Evolutionary conservation across 768 basidiomycete species (phyloP).

Genomic region (Russula griseocarnosa): DNA sequence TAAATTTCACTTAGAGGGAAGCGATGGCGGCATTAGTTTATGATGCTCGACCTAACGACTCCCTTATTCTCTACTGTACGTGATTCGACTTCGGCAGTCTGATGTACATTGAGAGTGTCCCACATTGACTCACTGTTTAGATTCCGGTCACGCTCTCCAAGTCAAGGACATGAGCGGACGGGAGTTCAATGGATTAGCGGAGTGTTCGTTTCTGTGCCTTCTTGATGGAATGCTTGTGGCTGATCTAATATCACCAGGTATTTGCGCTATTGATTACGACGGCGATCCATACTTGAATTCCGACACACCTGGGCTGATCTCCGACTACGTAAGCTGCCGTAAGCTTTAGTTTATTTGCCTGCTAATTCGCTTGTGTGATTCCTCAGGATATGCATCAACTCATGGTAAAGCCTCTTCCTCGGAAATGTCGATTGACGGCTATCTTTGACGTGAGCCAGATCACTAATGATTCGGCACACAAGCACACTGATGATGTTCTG

Average conservation of each 20-base stretch:
- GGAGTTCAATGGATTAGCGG: background rate
- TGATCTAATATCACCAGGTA: background rate
- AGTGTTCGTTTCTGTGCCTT: background rate
- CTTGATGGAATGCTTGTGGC: background rate
- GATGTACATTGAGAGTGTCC: background rate
- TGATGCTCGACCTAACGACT: background rate
- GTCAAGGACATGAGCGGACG: background rate
- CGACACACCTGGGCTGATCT: background rate
- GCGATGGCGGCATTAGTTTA: slow-evolving; percentile 7
- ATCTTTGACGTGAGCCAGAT: slow-evolving; percentile 9
- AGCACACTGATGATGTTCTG: background rate
- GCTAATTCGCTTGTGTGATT: background rate
- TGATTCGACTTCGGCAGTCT: background rate
- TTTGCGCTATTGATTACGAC: background rate
- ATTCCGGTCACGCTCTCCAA: slow-evolving; percentile 7
- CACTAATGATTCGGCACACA: background rate
- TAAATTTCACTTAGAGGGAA: background rate
- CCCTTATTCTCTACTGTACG: slow-evolving; percentile 5
- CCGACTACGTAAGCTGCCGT: background rate
- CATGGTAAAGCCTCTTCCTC: slow-evolving; percentile 7
- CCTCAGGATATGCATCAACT: background rate
- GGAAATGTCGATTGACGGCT: slow-evolving; percentile 12
- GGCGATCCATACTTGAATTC: too few species aligned
- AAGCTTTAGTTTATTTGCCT: too few species aligned
- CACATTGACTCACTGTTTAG: background rate